Evolutionary conservation across 164 flowering plant species (phyloP).

Genomic region (Stephania japonica): DNA sequence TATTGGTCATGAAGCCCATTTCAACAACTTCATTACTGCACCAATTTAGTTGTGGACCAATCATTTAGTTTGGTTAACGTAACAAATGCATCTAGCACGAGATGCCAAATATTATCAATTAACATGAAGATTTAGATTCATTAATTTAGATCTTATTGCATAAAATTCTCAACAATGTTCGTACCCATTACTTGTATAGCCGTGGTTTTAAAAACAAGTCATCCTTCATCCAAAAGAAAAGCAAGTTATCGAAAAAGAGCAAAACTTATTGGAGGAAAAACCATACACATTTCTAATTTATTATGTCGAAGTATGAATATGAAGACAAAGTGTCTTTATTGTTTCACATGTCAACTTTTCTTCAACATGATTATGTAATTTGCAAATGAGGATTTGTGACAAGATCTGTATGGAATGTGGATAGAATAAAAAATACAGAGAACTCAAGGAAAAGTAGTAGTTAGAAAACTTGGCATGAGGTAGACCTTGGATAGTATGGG

Average conservation of each 20-base stretch:
- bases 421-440: not conserved
- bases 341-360: too few species aligned
- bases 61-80: too few species aligned
- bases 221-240: not conserved
- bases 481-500: too few species aligned
- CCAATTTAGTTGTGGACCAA: too few species aligned
- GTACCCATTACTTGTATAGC: not conserved
- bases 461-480: not conserved
- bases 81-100: too few species aligned
- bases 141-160: not conserved
- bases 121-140: not conserved
- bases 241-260: not conserved
- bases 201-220: not conserved
- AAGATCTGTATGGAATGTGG: too few species aligned
- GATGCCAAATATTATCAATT: not conserved
- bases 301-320: too few species aligned
- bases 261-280: not conserved
- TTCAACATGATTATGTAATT: too few species aligned
- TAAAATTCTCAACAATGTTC: not conserved
- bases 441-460: not conserved
- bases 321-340: too few species aligned
- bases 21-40: too few species aligned
- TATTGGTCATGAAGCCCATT: too few species aligned
- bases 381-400: too few species aligned
- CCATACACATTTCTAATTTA: not conserved